A percentile compares a stretch with the other conserved stretches of the same genome.
Conservation (phyloP, 2,329 filamentous ascomycete species). For the Chaetomium strumarium region DNA sequence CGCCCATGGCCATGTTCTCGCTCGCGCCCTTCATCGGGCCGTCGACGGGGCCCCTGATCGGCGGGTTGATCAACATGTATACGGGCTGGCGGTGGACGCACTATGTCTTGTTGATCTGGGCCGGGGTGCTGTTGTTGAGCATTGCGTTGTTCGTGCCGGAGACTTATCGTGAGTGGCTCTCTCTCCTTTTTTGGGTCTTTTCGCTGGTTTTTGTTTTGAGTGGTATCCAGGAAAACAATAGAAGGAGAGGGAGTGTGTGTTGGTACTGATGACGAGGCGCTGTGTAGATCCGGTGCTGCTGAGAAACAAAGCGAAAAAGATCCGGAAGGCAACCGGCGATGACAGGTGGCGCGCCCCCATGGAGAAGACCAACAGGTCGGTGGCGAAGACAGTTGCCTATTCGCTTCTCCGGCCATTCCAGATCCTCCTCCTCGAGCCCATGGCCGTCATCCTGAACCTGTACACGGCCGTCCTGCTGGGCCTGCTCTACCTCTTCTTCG, state of each 20-base stretch:
- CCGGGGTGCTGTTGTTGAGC: conserved; percentile 54
- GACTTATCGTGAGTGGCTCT: conserved; percentile 61
- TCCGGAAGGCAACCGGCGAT: conserved; percentile 73
- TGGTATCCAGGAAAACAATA: too few species aligned
- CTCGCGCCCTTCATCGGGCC: conserved; percentile 59
- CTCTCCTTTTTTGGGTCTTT: not conserved
- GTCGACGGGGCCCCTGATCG: conserved; percentile 54
- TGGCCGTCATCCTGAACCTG: conserved; percentile 76
- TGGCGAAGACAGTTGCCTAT: conserved; percentile 52
- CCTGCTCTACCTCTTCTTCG: conserved; percentile 86
- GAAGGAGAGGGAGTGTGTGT: not conserved
- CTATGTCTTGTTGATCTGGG: conserved; percentile 80
- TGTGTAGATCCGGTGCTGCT: conserved; percentile 58
- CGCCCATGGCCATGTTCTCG: conserved; percentile 79
- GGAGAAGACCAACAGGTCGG: conserved; percentile 65
- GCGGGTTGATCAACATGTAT: conserved; percentile 78
- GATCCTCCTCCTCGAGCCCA: conserved; percentile 74
- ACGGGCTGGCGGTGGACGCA: conserved; percentile 76
- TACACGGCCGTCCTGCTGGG: conserved; percentile 82
- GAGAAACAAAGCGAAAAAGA: conserved; percentile 60
- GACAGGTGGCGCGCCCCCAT: conserved; percentile 69
- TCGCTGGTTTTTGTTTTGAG: not conserved
- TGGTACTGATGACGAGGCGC: not conserved
- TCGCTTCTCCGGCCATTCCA: conserved; percentile 68
- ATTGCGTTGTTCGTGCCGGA: conserved; percentile 75